Evolutionary conservation across 106 monocot genomes (phyloP).

Genomic region (Gastrodia elata): DNA sequence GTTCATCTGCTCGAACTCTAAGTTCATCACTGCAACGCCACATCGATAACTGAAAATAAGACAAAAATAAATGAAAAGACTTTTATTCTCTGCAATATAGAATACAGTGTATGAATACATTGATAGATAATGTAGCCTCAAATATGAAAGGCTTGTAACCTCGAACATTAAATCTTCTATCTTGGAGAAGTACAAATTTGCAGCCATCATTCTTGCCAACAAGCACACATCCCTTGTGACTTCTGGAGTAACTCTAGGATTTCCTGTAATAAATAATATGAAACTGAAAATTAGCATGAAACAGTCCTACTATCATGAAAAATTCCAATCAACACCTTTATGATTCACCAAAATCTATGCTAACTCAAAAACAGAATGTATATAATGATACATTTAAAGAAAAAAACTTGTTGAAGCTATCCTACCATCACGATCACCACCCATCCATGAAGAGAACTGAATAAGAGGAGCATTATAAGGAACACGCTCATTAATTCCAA

Average conservation of each 20-base stretch:
- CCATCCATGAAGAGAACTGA: slow-evolving; percentile 99
- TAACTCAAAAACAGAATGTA: neutral
- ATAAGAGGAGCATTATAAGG: slow-evolving; percentile 99
- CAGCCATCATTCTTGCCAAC: slow-evolving; percentile 97
- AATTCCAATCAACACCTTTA: too few relatives aligned
- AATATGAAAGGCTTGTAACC: slow-evolving; percentile 24
- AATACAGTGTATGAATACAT: neutral
- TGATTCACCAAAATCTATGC: neutral
- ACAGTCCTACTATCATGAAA: too few relatives aligned
- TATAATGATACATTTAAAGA: neutral
- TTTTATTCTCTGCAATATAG: neutral
- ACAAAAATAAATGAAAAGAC: slow-evolving; percentile 4
- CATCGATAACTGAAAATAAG: slow-evolving; percentile 74
- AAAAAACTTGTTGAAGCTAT: neutral
- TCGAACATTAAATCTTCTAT: slow-evolving; percentile 99
- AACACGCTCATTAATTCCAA: slow-evolving; percentile 87
- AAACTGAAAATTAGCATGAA: neutral
- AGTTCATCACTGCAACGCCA: slow-evolving; percentile 95
- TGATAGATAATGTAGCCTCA: neutral
- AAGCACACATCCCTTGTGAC: slow-evolving; percentile 98
- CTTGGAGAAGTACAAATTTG: slow-evolving; percentile 89
- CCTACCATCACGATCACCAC: slow-evolving; percentile 98
- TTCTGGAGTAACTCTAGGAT: slow-evolving; percentile 98
- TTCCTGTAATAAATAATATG: slow-evolving; percentile 37
- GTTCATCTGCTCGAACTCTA: slow-evolving; percentile 47